Evolutionary conservation across 2,329 filamentous ascomycete species (phyloP).

Genomic region (Trichoderma koningiopsis): DNA sequence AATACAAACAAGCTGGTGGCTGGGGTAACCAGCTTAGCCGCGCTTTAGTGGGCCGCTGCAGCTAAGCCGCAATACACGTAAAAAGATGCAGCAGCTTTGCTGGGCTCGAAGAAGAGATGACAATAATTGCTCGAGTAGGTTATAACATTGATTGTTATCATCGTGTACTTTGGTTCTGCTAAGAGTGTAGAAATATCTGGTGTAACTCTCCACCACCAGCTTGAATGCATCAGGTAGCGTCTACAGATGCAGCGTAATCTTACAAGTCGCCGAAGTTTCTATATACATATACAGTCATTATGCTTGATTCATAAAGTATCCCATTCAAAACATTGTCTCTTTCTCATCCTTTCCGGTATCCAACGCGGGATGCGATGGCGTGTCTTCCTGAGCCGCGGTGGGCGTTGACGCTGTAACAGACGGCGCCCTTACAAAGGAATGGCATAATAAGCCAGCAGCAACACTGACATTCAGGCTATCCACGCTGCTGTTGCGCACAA

Average conservation of each 20-base stretch:
- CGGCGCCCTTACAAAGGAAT: constrained; percentile 61
- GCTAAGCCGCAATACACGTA: neutral
- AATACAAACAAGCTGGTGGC: constrained; percentile 24
- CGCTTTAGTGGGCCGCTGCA: neutral
- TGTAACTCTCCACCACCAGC: neutral
- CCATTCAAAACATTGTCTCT: neutral
- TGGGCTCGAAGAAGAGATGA: neutral
- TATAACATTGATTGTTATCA: neutral
- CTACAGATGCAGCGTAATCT: neutral
- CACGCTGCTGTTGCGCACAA: constrained; percentile 57
- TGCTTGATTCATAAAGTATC: neutral
- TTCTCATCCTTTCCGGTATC: neutral
- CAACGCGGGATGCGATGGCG: neutral
- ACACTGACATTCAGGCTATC: constrained; percentile 95
- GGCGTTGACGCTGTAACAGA: neutral
- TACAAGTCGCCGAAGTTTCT: neutral
- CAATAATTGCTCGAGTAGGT: neutral
- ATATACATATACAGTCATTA: constrained; percentile 1
- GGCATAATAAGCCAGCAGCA: constrained; percentile 75
- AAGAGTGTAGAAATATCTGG: neutral
- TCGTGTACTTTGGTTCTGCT: neutral
- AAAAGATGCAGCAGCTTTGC: neutral
- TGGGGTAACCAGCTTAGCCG: constrained; percentile 17
- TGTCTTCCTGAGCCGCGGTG: neutral
- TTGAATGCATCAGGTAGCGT: neutral